These are phyloP conservation scores for Leccinum ochraceum DNA, from an alignment of 768 basidiomycete species.

Conservation along the genomic window DNA sequence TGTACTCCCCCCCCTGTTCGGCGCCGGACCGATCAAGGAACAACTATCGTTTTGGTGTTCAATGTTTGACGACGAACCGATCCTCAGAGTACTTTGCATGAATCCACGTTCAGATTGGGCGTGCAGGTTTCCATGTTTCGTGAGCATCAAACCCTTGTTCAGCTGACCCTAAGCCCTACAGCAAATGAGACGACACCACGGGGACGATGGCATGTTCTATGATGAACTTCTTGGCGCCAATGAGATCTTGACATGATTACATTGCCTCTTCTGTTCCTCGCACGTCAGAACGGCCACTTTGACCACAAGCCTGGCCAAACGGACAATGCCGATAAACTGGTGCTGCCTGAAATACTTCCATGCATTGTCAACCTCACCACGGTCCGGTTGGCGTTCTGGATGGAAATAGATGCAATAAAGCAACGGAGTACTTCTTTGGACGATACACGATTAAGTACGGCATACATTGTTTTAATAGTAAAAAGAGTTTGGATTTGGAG, in stretches of 20 bases:
- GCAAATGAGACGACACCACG: slow-evolving; percentile 58
- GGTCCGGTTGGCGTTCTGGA: slow-evolving; percentile 55
- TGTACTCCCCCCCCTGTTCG: not conserved
- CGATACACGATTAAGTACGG: not conserved
- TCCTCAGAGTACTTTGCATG: not conserved
- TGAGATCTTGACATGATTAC: slow-evolving; percentile 77
- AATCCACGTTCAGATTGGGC: not conserved
- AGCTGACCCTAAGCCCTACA: slow-evolving; percentile 64
- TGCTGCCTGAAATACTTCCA: slow-evolving; percentile 71
- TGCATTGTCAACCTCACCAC: slow-evolving; percentile 72
- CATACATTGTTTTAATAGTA: not conserved
- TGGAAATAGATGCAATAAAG: not conserved
- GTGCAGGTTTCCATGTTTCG: slow-evolving; percentile 37
- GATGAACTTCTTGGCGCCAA: slow-evolving; percentile 78
- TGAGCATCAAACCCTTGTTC: slow-evolving; percentile 71
- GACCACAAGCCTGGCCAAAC: slow-evolving; percentile 1
- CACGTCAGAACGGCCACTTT: slow-evolving; percentile 15
- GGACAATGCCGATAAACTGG: slow-evolving; percentile 57
- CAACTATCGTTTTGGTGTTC: not conserved
- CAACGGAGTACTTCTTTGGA: not conserved
- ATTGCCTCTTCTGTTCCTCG: slow-evolving; percentile 56
- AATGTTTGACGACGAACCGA: not conserved
- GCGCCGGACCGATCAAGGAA: slow-evolving; percentile 3
- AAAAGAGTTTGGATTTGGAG: not conserved
- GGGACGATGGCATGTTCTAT: slow-evolving; percentile 66